Evolutionary conservation across 2,329 filamentous ascomycete genomes (phyloP), one percentile per base, ranked within the genome.

Genomic region (Didymella keratinophila): DNA sequence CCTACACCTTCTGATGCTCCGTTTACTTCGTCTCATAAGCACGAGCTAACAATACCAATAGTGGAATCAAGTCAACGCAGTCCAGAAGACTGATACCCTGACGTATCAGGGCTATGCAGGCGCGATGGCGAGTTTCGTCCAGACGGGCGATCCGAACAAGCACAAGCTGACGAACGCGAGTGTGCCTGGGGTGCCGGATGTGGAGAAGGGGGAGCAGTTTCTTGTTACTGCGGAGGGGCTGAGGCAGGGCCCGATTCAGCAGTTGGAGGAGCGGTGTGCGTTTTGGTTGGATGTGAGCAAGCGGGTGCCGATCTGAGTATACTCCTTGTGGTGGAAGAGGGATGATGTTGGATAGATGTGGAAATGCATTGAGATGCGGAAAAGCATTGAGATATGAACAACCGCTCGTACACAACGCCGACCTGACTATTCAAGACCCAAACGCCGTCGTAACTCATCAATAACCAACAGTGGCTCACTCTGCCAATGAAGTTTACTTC

Each of bases 121-220:
- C 4, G 85, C 86, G 0, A 82, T 88, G 66, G 85, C 83, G 0
- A 85, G 82, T 23, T 88, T 87, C 71, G 83, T 88, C 57, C 79
- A 84, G 69, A 86, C 83, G 0, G 84, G 84, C 0, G 80, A 87
- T 69, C 84, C 86, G 0, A 87, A 88, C 65, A 73, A 78, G 12
- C 78, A 84, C 56, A 87, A 87, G 58, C 60, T 87, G 34, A 86
- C 84, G 0, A 76, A 79, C 52, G 58, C 58, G 1, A 76, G 73
- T 27, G 68, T 80, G 45, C 71, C 73, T 16, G 81, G 76, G 1
- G 80, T 87, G 8, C 84, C 85, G 1, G 60, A 70, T 10, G 62
- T 83, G 8, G 66, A 70, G 18, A 67, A 73, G 0, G 78, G 76
- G 0, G 68, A 79, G 56, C 81, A 87, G 69, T 87, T 84, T 66